These are phyloP conservation scores for Nicotiana otophora DNA, from an alignment of 257 asterid genomes.

Conservation along the genomic window DNA sequence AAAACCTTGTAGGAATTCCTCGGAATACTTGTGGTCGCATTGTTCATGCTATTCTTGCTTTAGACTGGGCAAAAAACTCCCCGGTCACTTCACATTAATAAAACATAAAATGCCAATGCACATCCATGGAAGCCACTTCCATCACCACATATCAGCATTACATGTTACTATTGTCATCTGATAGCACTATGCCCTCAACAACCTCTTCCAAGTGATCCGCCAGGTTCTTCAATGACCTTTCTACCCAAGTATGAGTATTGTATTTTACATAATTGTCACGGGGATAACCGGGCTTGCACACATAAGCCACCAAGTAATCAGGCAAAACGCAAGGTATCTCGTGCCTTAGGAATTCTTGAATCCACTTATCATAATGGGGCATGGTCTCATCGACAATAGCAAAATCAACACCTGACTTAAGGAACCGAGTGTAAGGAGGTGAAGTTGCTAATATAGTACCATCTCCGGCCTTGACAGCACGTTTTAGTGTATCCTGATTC, in stretches of 20 bases:
- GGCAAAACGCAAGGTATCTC: slow-evolving; percentile 77
- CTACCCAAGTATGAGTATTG: slow-evolving; percentile 72
- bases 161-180: slow-evolving; percentile 28
- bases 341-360: slow-evolving; percentile 66
- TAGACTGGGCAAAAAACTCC: slow-evolving; percentile 51
- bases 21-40: not conserved
- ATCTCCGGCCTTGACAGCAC: slow-evolving; percentile 82
- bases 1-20: not conserved
- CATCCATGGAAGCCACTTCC: slow-evolving; percentile 54
- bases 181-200: slow-evolving; percentile 32
- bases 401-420: slow-evolving; percentile 59
- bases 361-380: slow-evolving; percentile 77
- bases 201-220: slow-evolving; percentile 35
- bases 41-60: not conserved
- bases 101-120: slow-evolving; percentile 43
- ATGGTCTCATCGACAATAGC: slow-evolving; percentile 75
- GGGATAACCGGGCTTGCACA: slow-evolving; percentile 85
- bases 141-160: slow-evolving; percentile 69
- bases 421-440: slow-evolving; percentile 79
- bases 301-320: slow-evolving; percentile 84
- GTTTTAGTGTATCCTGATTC: slow-evolving; percentile 80
- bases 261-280: slow-evolving; percentile 77
- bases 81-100: slow-evolving; percentile 56
- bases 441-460: slow-evolving; percentile 87
- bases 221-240: slow-evolving; percentile 48